Evolutionary conservation across 768 basidiomycete species (phyloP).

Genomic region (Hypholoma sublateritium): DNA sequence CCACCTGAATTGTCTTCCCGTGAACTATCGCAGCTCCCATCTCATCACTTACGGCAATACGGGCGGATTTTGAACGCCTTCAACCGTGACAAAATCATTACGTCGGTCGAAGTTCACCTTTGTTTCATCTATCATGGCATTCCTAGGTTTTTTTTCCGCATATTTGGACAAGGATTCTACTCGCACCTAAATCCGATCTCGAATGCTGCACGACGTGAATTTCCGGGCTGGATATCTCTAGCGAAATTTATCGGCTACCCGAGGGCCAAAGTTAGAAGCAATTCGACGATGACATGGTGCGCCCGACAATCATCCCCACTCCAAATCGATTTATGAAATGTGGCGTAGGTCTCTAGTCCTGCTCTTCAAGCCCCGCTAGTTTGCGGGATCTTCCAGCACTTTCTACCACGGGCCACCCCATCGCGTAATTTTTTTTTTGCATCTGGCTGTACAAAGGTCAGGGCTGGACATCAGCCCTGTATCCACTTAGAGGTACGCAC

Average conservation of each 20-base stretch:
- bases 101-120: neutral
- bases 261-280: slow-evolving; percentile 1
- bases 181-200: neutral
- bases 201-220: neutral
- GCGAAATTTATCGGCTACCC: neutral
- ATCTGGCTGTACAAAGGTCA: neutral
- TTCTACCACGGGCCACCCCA: neutral
- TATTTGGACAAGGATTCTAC: neutral
- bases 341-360: neutral
- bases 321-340: neutral
- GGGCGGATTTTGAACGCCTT: too few species aligned
- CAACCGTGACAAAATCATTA: too few species aligned
- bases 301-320: slow-evolving; percentile 4
- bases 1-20: too few species aligned
- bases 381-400: neutral
- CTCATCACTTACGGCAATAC: too few species aligned
- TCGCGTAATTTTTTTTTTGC: neutral
- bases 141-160: neutral
- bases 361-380: neutral
- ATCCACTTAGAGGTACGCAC: neutral
- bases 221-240: neutral
- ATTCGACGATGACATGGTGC: slow-evolving; percentile 3
- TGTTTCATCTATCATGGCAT: neutral
- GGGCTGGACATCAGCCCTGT: neutral
- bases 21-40: too few species aligned